These are phyloP conservation scores for Aspergillus indologenus DNA, from an alignment of 495 filamentous ascomycete genomes.

Conservation along the genomic window DNA sequence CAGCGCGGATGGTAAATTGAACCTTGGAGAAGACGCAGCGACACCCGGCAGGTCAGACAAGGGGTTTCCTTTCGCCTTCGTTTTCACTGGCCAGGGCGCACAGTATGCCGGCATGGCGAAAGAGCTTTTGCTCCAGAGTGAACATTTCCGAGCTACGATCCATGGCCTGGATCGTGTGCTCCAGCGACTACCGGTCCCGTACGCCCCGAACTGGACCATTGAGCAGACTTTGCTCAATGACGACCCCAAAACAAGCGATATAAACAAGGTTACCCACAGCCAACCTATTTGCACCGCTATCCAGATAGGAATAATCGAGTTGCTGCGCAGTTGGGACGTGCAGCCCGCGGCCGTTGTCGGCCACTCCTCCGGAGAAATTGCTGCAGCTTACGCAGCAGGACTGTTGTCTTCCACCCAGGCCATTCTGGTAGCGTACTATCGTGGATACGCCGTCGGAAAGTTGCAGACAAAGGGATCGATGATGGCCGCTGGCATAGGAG, in stretches of 20 bases:
- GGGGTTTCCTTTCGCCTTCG: conserved; percentile 3
- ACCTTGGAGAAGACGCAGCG: not conserved
- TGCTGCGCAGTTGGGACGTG: conserved; percentile 13
- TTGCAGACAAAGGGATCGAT: conserved; percentile 12
- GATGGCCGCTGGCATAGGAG: conserved; percentile 18
- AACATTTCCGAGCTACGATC: conserved; percentile 8
- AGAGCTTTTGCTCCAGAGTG: conserved; percentile 6
- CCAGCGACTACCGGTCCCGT: conserved; percentile 1
- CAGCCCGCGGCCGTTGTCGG: conserved; percentile 21
- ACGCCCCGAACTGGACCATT: conserved; percentile 15
- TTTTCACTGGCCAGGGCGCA: conserved; percentile 32
- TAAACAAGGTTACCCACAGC: conserved; percentile 10
- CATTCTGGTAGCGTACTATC: conserved; percentile 19
- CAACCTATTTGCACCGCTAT: conserved; percentile 22
- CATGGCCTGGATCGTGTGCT: conserved; percentile 13
- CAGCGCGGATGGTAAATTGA: not conserved
- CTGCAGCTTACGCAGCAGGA: conserved; percentile 20
- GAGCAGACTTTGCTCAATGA: conserved; percentile 5
- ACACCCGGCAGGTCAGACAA: conserved; percentile 1
- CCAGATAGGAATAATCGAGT: conserved; percentile 20
- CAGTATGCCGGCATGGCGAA: conserved; percentile 29
- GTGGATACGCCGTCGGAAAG: conserved; percentile 11
- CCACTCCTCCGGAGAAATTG: conserved; percentile 27
- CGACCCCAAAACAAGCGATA: not conserved
- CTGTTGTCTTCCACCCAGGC: conserved; percentile 13